These are phyloP conservation scores for Adansonia gregorii DNA, from an alignment of 441 rosid species.

Conservation along the genomic window DNA sequence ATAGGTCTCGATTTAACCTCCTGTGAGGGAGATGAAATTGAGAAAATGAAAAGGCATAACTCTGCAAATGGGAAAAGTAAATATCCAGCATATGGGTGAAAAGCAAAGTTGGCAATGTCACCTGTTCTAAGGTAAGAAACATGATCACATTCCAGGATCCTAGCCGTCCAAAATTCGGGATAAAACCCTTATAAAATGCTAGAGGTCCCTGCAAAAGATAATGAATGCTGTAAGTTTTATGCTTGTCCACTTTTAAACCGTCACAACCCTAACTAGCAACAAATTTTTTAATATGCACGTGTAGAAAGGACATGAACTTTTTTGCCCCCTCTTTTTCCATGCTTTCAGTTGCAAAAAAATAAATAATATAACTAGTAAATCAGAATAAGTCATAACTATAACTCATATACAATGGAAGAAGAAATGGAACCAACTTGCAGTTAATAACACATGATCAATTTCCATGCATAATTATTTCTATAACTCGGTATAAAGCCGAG, in stretches of 20 bases:
- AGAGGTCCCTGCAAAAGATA: constrained; percentile 71
- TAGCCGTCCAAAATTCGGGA: constrained; percentile 95
- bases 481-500: neutral
- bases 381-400: neutral
- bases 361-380: neutral
- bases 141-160: constrained; percentile 99
- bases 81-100: neutral
- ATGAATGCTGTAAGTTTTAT: constrained; percentile 19
- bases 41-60: neutral
- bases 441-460: neutral
- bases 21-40: neutral
- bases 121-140: constrained; percentile 98
- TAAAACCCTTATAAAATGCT: constrained; percentile 95
- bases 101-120: constrained; percentile 29
- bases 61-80: neutral
- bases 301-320: neutral
- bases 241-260: neutral
- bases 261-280: constrained; percentile 4
- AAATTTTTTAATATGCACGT: neutral
- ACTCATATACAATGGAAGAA: neutral
- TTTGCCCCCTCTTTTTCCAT: neutral
- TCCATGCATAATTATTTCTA: neutral
- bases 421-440: neutral
- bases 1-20: neutral
- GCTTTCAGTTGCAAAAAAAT: neutral